Base-by-base conservation (phyloP, 2,329 filamentous ascomycete species). In the Lasiodiplodia sp. region DNA sequence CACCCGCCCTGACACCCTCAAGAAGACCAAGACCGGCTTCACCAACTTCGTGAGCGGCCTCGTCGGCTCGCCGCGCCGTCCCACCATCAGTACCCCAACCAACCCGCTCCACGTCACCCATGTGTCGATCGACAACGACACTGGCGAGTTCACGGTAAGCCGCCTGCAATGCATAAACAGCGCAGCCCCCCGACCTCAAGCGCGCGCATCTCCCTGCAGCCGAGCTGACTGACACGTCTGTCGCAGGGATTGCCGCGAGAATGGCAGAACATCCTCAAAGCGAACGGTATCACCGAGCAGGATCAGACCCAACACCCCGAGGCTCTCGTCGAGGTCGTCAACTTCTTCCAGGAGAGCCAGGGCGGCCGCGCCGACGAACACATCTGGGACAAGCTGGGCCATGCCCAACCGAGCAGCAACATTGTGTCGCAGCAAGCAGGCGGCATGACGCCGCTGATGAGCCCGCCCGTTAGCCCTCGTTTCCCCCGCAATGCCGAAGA, bases 41-140 rank as follows among this genome's bases (percentile, higher is more conserved):
- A 77, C 76, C 25, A 77, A 72, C 75, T 80, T 80, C 71, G 73
- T 80, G 74, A 79, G 75, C 75, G 78, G 73, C 73, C 75, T 79
- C 73, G 74, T 80, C 70, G 78, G 78, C 72, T 95, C 94, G 44
- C 94, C 92, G 66, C 92, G 94, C 80, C 93, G 94, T 72, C 93
- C 96, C 57, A 89, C 95, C 80, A 99, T 99, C 75, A 98, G 96
- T n/a, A 93, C 94, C 47, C 96, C 96, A 67, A 94, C 97, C 81
- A 98, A 99, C 76, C 96, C 96, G 60, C 94, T 98, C 70, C 96
- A 98, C 82, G 93, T 99, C 75, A 98, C 95, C 68, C 96, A 99
- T 81, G 96, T 99, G 72, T 95, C 95, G 74, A 97, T 97, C 79
- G 95, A 99, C 81, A 97, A 96, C 82, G 88, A 92, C 75, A 98